Conservation (phyloP, 2,329 filamentous ascomycete genomes). For the Alternaria longipes region DNA sequence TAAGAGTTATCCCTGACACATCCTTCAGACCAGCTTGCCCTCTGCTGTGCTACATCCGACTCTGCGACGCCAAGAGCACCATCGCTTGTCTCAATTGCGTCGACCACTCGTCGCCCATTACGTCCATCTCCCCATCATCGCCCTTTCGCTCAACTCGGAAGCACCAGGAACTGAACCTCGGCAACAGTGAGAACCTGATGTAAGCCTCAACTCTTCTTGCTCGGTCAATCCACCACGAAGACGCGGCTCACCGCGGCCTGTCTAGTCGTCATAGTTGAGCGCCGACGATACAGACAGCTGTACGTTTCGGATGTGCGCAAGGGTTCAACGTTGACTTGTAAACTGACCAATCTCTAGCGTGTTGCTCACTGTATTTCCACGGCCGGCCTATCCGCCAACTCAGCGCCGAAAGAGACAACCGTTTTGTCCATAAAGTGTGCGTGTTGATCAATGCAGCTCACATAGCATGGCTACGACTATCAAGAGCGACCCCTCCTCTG, state of each 20-base stretch:
- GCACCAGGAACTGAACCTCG: neutral
- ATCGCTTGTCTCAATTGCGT: slow-evolving; percentile 40
- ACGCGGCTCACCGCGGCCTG: neutral
- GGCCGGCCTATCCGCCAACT: slow-evolving; percentile 14
- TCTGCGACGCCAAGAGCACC: slow-evolving; percentile 44
- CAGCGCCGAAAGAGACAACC: slow-evolving; percentile 17
- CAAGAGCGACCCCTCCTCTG: slow-evolving; percentile 44
- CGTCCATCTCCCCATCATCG: slow-evolving; percentile 2
- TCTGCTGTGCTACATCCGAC: slow-evolving; percentile 25
- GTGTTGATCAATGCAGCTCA: slow-evolving; percentile 39
- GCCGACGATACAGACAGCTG: slow-evolving; percentile 18
- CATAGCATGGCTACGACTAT: slow-evolving; percentile 47
- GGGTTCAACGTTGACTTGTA: slow-evolving; percentile 30
- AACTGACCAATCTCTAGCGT: slow-evolving; percentile 34
- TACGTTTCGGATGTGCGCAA: slow-evolving; percentile 40
- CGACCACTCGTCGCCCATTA: slow-evolving; percentile 10
- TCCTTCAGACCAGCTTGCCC: slow-evolving; percentile 25
- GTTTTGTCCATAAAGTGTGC: slow-evolving; percentile 22
- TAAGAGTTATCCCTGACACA: slow-evolving; percentile 29
- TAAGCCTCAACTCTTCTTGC: neutral
- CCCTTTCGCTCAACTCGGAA: slow-evolving; percentile 5
- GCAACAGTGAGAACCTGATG: neutral
- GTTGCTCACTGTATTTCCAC: slow-evolving; percentile 17
- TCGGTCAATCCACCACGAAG: slow-evolving; percentile 12
- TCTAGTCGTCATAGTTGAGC: slow-evolving; percentile 11